Conservation (phyloP, 352 stramenopile species). For the Globisporangium alternatum region DNA sequence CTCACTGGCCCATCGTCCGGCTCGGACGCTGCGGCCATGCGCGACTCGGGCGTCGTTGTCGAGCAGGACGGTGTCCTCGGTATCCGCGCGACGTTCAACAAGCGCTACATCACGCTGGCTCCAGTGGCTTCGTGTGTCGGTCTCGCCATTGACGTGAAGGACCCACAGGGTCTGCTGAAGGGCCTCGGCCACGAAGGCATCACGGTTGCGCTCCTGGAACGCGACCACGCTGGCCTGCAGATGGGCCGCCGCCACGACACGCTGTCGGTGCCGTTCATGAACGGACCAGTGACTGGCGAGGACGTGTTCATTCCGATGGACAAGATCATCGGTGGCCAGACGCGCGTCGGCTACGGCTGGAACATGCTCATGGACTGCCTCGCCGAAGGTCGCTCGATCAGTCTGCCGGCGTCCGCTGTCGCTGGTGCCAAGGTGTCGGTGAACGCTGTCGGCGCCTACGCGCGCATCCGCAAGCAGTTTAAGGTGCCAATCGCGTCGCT, state of each 20-base stretch:
- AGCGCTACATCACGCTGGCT: conserved; percentile 98
- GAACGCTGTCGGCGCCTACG: conserved; percentile 94
- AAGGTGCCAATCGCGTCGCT: conserved; percentile 98
- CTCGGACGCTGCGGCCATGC: conserved; percentile 94
- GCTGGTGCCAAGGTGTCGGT: conserved; percentile 90
- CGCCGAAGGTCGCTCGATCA: conserved; percentile 96
- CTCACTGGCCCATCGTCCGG: conserved; percentile 94
- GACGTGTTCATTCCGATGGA: conserved; percentile 98
- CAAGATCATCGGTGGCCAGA: conserved; percentile 96
- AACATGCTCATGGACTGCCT: conserved; percentile 99
- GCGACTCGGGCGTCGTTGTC: conserved; percentile 92
- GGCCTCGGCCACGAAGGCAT: conserved; percentile 93
- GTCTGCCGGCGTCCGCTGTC: conserved; percentile 93
- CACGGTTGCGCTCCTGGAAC: conserved; percentile 95
- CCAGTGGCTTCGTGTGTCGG: conserved; percentile 96
- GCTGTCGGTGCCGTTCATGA: conserved; percentile 97
- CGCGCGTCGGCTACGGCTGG: conserved; percentile 96
- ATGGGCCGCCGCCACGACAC: conserved; percentile 97
- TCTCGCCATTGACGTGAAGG: conserved; percentile 95
- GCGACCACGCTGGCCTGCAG: conserved; percentile 91
- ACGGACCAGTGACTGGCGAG: conserved; percentile 94
- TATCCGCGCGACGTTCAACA: conserved; percentile 96
- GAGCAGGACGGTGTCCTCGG: conserved; percentile 94
- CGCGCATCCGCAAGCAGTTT: conserved; percentile 98
- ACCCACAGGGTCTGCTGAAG: conserved; percentile 94